Evolutionary conservation across 306 rosid genomes (phyloP).

Genomic region (Castanea sativa): DNA sequence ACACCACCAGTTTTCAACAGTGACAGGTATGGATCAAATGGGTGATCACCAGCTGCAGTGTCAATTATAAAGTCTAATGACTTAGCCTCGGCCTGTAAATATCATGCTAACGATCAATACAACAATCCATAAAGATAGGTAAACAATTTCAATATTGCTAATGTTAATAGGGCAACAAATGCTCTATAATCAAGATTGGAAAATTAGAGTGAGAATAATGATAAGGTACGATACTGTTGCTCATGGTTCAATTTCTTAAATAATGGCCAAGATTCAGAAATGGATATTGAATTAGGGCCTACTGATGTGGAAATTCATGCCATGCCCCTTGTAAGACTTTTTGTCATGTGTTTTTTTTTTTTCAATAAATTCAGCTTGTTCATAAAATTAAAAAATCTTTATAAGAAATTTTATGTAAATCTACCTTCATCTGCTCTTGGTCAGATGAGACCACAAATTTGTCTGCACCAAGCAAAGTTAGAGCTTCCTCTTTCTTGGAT

Average conservation of each 20-base stretch:
- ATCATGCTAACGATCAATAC: slow-evolving; percentile 7
- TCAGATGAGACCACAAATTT: slow-evolving; percentile 71
- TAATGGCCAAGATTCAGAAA: too few species aligned
- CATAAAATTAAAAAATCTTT: slow-evolving; percentile 11
- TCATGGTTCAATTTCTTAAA: too few species aligned
- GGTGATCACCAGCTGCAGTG: slow-evolving; percentile 85
- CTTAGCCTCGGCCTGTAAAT: slow-evolving; percentile 52
- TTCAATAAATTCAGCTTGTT: too few species aligned
- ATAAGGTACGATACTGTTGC: too few species aligned
- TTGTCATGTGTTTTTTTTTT: too few species aligned
- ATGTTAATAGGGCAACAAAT: too few species aligned
- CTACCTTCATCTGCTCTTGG: slow-evolving; percentile 63
- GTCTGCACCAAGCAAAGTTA: slow-evolving; percentile 64
- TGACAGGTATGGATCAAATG: slow-evolving; percentile 76
- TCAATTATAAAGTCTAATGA: slow-evolving; percentile 72
- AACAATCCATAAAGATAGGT: background rate
- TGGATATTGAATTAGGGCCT: too few species aligned
- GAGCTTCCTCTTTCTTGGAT: slow-evolving; percentile 82
- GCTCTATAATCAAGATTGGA: too few species aligned
- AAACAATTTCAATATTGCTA: too few species aligned
- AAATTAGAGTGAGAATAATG: too few species aligned
- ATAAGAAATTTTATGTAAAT: slow-evolving; percentile 1
- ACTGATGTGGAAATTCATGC: too few species aligned
- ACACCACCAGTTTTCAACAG: slow-evolving; percentile 58
- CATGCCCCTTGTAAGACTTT: background rate